Evolutionary conservation across 305 asterid genomes (phyloP).

Genomic region (Petunia hybrid): DNA sequence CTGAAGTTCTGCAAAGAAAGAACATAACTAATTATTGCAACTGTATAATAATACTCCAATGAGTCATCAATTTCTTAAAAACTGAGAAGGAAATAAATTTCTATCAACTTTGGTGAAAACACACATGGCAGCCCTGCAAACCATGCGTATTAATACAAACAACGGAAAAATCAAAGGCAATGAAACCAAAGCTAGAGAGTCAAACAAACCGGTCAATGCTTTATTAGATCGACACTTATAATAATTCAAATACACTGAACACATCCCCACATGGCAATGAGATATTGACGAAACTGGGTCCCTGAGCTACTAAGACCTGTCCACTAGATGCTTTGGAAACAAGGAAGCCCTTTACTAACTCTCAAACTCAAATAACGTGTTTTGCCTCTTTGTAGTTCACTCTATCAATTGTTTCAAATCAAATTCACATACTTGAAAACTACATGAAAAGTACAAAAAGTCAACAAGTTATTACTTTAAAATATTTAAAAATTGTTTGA

Average conservation of each 20-base stretch:
- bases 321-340: slow-evolving; percentile 9
- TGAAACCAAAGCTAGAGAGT: background rate
- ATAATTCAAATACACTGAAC: background rate
- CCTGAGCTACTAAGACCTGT: background rate
- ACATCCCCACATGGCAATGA: background rate
- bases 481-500: too few relatives aligned
- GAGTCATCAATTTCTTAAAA: background rate
- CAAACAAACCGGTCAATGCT: background rate
- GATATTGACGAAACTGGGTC: background rate
- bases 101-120: background rate
- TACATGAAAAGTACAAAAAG: too few relatives aligned
- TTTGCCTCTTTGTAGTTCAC: background rate
- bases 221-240: background rate
- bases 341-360: background rate
- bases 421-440: background rate
- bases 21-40: background rate
- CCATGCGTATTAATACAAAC: background rate
- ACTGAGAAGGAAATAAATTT: background rate
- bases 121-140: background rate
- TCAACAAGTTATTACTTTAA: too few relatives aligned
- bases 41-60: background rate
- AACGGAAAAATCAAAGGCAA: background rate
- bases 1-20: slow-evolving; percentile 61
- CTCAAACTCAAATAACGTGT: background rate
- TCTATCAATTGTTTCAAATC: background rate